Conservation (phyloP, 176 grass and related monocot species). For the Alopecurus myosuroides region DNA sequence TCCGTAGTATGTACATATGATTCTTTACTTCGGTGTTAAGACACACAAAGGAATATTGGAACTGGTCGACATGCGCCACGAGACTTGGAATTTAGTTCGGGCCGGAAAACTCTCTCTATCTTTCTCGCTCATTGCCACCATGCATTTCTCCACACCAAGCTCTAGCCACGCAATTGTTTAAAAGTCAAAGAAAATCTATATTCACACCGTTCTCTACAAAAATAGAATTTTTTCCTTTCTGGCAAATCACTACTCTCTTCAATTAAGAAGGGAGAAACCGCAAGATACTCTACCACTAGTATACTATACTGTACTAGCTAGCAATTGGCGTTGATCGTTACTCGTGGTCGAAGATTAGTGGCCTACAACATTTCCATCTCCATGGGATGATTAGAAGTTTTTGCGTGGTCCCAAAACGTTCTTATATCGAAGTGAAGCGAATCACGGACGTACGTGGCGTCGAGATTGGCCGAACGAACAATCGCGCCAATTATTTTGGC, state of each 20-base stretch:
- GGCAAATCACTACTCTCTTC: not conserved
- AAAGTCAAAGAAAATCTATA: not conserved
- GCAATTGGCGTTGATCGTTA: not conserved
- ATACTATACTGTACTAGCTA: no score
- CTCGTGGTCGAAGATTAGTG: not conserved
- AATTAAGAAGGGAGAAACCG: not conserved
- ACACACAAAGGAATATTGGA: not conserved
- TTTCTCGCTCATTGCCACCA: no score
- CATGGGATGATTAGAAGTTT: not conserved
- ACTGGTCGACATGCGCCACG: not conserved
- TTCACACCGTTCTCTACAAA: no score
- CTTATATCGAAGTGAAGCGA: not conserved
- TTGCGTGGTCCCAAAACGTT: not conserved
- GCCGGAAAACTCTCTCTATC: not conserved
- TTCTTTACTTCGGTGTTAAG: no score
- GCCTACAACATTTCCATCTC: not conserved
- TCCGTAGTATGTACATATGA: no score
- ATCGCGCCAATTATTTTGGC: not conserved
- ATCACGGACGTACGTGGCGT: not conserved
- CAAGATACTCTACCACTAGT: not conserved
- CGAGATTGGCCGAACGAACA: not conserved
- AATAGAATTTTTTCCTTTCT: no score
- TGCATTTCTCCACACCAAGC: no score
- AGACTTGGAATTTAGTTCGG: not conserved
- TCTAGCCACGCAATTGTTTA: no score